These are phyloP conservation scores for Selenicereus undatus DNA, from an alignment of 148 eudicot species.

Conservation along the genomic window DNA sequence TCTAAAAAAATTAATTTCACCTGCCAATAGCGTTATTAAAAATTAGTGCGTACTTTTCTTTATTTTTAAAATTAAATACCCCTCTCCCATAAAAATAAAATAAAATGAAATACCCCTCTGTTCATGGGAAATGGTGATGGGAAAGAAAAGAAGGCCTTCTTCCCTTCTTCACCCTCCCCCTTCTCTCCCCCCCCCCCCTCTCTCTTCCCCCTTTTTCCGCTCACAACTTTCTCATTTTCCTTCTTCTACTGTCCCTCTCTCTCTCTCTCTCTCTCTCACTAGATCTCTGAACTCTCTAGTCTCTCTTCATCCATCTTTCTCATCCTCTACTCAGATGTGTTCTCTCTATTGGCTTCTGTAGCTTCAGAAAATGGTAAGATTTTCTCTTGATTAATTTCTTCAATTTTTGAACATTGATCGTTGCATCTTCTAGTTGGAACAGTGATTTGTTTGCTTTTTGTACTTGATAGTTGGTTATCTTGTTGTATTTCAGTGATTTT, in stretches of 20 bases:
- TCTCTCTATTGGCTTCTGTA: not conserved
- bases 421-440: not conserved
- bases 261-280: not conserved
- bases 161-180: not conserved
- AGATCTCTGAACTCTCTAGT: slow-evolving; percentile 23
- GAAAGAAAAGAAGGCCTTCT: slow-evolving; percentile 12
- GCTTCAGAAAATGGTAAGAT: slow-evolving; percentile 4
- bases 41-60: not conserved
- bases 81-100: not conserved
- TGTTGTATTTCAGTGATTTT: not conserved
- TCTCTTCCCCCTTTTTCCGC: slow-evolving; percentile 1
- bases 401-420: slow-evolving; percentile 15
- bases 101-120: not conserved
- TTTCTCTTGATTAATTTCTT: slow-evolving; percentile 4
- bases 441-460: slow-evolving; percentile 5
- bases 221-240: slow-evolving; percentile 27
- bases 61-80: not conserved
- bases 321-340: slow-evolving; percentile 7
- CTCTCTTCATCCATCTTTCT: not conserved
- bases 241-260: slow-evolving; percentile 5
- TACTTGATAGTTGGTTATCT: not conserved
- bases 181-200: too few species aligned
- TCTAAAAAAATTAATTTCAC: not conserved
- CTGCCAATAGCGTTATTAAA: not conserved
- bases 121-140: slow-evolving; percentile 9